phyloP scores from a whole-genome alignment of 768 basidiomycete species.

The Sarcodon sp. region DNA sequence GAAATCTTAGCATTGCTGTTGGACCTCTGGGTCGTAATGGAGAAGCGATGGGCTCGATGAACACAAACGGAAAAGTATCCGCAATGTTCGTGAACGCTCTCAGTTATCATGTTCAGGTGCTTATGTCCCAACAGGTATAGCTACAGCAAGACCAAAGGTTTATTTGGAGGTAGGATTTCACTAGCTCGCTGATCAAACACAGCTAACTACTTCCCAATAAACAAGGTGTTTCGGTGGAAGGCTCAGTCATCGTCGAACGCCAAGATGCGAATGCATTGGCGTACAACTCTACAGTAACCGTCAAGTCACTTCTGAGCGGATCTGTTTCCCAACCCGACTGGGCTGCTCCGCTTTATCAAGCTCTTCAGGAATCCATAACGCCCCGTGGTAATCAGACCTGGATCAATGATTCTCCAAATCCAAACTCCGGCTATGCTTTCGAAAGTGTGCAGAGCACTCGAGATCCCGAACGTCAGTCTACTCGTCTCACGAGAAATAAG shows the following conservation, averaged over 20 bases:
- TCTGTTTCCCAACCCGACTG: slow-evolving; percentile 61
- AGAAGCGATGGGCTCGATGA: slow-evolving; percentile 81
- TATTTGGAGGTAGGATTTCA: slow-evolving; percentile 52
- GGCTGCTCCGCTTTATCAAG: slow-evolving; percentile 63
- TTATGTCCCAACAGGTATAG: slow-evolving; percentile 47
- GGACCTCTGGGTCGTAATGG: slow-evolving; percentile 92
- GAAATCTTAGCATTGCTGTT: slow-evolving; percentile 79
- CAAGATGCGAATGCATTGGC: slow-evolving; percentile 87
- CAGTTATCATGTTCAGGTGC: background rate
- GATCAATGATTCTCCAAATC: slow-evolving; percentile 38
- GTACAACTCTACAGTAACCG: slow-evolving; percentile 63
- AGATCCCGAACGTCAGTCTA: background rate
- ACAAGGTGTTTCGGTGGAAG: slow-evolving; percentile 62
- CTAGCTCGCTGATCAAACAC: background rate
- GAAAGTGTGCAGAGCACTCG: slow-evolving; percentile 31
- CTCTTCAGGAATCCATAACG: slow-evolving; percentile 61
- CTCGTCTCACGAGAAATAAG: slow-evolving; percentile 32
- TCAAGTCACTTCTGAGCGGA: slow-evolving; percentile 73
- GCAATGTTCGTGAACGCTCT: slow-evolving; percentile 52
- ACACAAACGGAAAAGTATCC: slow-evolving; percentile 74
- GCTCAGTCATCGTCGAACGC: slow-evolving; percentile 85
- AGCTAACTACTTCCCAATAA: background rate
- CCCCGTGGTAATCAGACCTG: slow-evolving; percentile 51
- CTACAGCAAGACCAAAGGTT: slow-evolving; percentile 84
- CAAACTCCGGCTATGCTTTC: slow-evolving; percentile 39